A percentile compares a stretch with the other conserved stretches of the same genome.
phyloP scores from a whole-genome alignment of 78 protist species.

The Planoprotostelium fungivorum region DNA sequence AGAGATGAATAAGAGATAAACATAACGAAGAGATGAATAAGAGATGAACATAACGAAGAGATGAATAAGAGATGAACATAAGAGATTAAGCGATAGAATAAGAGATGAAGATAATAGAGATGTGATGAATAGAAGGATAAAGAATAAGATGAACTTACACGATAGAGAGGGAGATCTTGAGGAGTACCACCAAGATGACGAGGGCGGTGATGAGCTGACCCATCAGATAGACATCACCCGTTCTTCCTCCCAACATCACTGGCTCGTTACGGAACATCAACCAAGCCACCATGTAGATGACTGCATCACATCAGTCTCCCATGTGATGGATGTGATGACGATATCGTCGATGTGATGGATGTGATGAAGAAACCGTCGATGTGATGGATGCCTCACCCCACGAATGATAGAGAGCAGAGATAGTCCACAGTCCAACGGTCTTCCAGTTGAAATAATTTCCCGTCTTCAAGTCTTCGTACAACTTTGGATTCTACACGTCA shows the following conservation, averaged over 20 bases:
- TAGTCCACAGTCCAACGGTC: neutral
- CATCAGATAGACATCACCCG: neutral
- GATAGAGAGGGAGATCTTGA: neutral
- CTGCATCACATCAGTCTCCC: neutral
- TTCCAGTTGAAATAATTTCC: slow-evolving; percentile 14
- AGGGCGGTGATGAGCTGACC: neutral
- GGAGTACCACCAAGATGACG: neutral
- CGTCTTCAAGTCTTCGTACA: slow-evolving; percentile 35
- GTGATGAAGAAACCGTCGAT: too few relatives aligned
- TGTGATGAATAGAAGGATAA: too few relatives aligned
- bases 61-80: too few relatives aligned
- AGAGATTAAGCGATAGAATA: too few relatives aligned
- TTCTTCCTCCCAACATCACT: neutral
- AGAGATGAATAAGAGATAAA: too few relatives aligned
- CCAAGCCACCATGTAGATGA: neutral
- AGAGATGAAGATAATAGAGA: too few relatives aligned
- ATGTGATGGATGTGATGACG: neutral
- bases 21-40: too few relatives aligned
- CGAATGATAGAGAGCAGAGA: slow-evolving; percentile 42
- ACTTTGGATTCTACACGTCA: slow-evolving; percentile 47
- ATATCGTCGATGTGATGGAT: too few relatives aligned
- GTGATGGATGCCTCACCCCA: too few relatives aligned
- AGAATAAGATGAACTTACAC: too few relatives aligned
- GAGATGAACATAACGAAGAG: too few relatives aligned
- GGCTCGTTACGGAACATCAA: neutral